These are phyloP conservation scores for Phialophora chinensis DNA, from an alignment of 2,329 filamentous ascomycete genomes.

Conservation along the genomic window DNA sequence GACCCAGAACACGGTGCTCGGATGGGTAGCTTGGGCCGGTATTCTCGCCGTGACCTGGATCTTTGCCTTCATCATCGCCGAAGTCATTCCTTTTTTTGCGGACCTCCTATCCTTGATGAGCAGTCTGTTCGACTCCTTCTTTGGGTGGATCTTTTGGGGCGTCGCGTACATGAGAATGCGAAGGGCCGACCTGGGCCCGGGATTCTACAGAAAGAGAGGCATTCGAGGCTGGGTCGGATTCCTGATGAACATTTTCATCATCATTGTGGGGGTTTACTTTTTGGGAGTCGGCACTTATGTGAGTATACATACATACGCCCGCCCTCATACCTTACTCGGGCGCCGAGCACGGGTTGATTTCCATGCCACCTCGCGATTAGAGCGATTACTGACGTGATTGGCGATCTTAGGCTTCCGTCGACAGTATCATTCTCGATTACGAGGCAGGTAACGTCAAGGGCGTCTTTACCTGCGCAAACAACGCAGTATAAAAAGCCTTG, in stretches of 20 bases:
- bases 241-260: constrained; percentile 72
- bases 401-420: constrained; percentile 48
- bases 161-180: constrained; percentile 55
- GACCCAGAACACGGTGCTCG: constrained; percentile 77
- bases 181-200: constrained; percentile 48
- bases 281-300: constrained; percentile 80
- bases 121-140: constrained; percentile 80
- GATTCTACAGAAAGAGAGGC: constrained; percentile 50
- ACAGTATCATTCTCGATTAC: constrained; percentile 69
- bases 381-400: constrained; percentile 13
- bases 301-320: constrained; percentile 37
- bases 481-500: constrained; percentile 29
- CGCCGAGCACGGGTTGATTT: background rate
- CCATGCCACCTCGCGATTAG: background rate
- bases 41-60: constrained; percentile 78
- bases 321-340: background rate
- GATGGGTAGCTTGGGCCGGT: constrained; percentile 77
- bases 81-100: constrained; percentile 92
- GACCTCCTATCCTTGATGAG: constrained; percentile 65
- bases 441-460: constrained; percentile 66
- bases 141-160: constrained; percentile 85
- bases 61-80: constrained; percentile 88
- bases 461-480: constrained; percentile 73
- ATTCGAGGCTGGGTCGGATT: constrained; percentile 52
- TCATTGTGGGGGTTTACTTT: constrained; percentile 78